Base-by-base conservation (phyloP, 495 filamentous ascomycete genomes). In the Neurospora terricola region DNA sequence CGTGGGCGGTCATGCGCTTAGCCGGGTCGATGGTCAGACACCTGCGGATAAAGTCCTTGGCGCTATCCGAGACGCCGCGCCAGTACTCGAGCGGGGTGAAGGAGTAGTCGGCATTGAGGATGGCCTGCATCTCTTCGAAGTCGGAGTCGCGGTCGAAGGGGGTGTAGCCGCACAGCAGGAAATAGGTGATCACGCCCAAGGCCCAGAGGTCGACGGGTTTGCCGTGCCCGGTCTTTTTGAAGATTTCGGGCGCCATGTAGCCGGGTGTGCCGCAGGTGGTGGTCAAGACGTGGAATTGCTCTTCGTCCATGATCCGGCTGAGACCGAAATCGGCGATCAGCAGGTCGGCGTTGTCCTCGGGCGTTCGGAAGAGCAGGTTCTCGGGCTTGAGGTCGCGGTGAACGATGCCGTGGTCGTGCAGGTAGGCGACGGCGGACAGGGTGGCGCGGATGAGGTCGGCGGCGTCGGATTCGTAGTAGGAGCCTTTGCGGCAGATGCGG, bases 61-160 rank as follows among this genome's bases (percentile, higher is more conserved):
- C 96, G 75, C 76, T 84, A 62, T 91, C 86, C n/a, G 92, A 94
- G 72, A 99, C 94, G 72, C 91, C 91, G 75, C 94, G 92, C 96
- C 96, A 99, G 87, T 97, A 98, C 77, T 98, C 95, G 70, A 92
- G 81, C 6, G 96, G 96, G n/a, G 92, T 94, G 82, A 98, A 99
- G 80, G 88, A 90, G 85, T 98, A 99, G 84, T 98, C 94, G 38
- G 96, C 96, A 70, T 93, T 90, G 45, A 98, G 88, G 81, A 99
- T 99, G 72, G 96, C 96, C 84, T 98, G 94, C 94, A 99, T 97
- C 86, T 99, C 96, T 82, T 99, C 96, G 76, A 98, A 90, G 82
- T 99, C 97, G 69, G 90, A 94, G 81, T 99, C 96, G 27, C 96
- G 92, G 84, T 99, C 96, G 80, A 99, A 99, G 71, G 96, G 96